Base-by-base conservation (phyloP, 495 filamentous ascomycete genomes). In the Aspergillus egyptiacus region DNA sequence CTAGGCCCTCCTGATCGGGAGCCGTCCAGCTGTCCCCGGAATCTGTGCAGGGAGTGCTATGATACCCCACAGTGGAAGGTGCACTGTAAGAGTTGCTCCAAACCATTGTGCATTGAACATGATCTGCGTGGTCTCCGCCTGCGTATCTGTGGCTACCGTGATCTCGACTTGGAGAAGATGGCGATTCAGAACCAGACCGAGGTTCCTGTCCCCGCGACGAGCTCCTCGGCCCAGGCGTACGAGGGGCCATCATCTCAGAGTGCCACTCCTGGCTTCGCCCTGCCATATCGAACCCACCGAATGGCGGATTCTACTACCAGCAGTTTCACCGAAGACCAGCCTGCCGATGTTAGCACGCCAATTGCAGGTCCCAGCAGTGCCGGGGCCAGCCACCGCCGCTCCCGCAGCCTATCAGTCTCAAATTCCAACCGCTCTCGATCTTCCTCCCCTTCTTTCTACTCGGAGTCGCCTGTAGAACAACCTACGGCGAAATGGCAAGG, bases 91-190 rank as follows among this genome's bases (percentile, higher is more conserved):
- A 70, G 64, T 36, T 83, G 79, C 59, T 75, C 75, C 18, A 75
- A 74, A 51, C 71, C 76, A 10, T 58, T 83, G 22, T 83, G 79
- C 60, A 80, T 79, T 48, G 78, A 81, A 50, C 79, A 83, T 55
- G 79, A 83, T 57, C 70, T 83, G n/a, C 70, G 78, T 23, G 78
- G 71, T 24, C 64, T 83, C 10, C 75, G 76, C n/a, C 59, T 80
- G 44, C 66, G 79, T 19, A 78, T 80, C 15, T 83, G 79, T 51
- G 79, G 79, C 13, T 83, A 75, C 51, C 64, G 72, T 47, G 77
- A 80, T 37, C 70, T 83, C 36, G 62, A 69, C n/a, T 60, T 72
- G 23, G 79, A 83, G 51, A 75, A 76, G 53, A 53, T 68, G 36
- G 62, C 59, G 10, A 67, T 73, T 30, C 65, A 72, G 42, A 64